A percentile compares a stretch with the other conserved stretches of the same genome.
phyloP scores from a whole-genome alignment of 495 filamentous ascomycete genomes.

The Tetracladium setigerum region DNA sequence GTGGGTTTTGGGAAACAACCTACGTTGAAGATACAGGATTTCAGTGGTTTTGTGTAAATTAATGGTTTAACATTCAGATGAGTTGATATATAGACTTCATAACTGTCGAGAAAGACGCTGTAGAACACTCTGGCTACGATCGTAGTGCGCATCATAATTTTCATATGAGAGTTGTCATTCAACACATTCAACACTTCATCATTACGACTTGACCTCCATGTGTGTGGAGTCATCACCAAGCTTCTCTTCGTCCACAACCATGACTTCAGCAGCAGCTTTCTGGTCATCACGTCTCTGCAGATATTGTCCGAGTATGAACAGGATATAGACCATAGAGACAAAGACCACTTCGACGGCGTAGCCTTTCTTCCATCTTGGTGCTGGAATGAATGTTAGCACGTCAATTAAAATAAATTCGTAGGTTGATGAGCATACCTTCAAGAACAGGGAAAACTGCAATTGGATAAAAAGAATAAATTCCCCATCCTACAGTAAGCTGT shows the following conservation, averaged over 20 bases:
- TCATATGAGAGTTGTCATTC: too few species aligned
- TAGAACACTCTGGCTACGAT: too few species aligned
- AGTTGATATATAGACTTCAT: too few species aligned
- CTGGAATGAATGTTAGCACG: not conserved
- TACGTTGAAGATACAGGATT: too few species aligned
- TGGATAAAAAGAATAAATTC: constrained; percentile 24
- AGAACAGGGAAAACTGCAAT: constrained; percentile 40
- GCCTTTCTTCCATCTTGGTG: constrained; percentile 36
- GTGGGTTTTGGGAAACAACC: too few species aligned
- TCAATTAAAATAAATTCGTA: not conserved
- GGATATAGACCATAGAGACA: constrained; percentile 12
- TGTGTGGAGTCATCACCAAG: not conserved
- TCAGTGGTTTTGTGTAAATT: too few species aligned
- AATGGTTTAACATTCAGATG: too few species aligned
- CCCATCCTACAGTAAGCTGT: constrained; percentile 31
- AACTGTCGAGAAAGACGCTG: too few species aligned
- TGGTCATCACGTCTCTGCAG: constrained; percentile 4
- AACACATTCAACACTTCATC: too few species aligned
- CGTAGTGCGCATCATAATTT: too few species aligned
- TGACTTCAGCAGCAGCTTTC: not conserved
- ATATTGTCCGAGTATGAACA: constrained; percentile 11
- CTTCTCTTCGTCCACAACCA: constrained; percentile 4
- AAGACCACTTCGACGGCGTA: constrained; percentile 35
- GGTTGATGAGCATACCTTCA: constrained; percentile 18
- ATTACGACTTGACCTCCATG: not conserved